Evolutionary conservation across 192 early-diverging fungal genomes (phyloP).

Genomic region (Umbelopsis vinacea): DNA sequence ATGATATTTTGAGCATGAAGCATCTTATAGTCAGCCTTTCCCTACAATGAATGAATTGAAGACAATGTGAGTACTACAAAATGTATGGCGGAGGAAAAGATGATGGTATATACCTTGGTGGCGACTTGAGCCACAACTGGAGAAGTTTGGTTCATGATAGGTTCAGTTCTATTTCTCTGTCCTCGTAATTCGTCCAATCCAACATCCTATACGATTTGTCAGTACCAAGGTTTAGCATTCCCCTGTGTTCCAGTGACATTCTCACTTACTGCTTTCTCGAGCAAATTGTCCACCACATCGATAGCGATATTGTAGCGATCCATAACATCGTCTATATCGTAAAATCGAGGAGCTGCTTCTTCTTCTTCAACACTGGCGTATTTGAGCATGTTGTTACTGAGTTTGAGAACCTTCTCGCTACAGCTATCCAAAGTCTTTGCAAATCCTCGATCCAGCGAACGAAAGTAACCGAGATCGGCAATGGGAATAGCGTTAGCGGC

Average conservation of each 20-base stretch:
- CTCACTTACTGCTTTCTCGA: slow-evolving; percentile 83
- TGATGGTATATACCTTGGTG: slow-evolving; percentile 25
- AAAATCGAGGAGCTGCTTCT: slow-evolving; percentile 34
- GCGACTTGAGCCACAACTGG: slow-evolving; percentile 52
- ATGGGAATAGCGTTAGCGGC: slow-evolving; percentile 61
- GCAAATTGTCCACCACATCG: slow-evolving; percentile 79
- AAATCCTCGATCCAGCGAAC: slow-evolving; percentile 64
- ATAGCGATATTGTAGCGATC: slow-evolving; percentile 68
- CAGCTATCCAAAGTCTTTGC: slow-evolving; percentile 41
- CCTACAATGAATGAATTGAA: slow-evolving; percentile 24
- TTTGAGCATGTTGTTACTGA: slow-evolving; percentile 36
- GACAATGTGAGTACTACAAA: not conserved
- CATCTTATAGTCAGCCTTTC: slow-evolving; percentile 54
- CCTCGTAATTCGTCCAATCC: slow-evolving; percentile 74
- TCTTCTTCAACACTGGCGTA: slow-evolving; percentile 41
- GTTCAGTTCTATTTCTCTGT: slow-evolving; percentile 41
- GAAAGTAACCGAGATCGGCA: slow-evolving; percentile 63
- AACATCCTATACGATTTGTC: slow-evolving; percentile 58
- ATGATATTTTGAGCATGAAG: slow-evolving; percentile 74
- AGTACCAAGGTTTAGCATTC: slow-evolving; percentile 13
- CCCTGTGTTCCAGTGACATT: no score
- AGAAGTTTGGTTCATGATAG: slow-evolving; percentile 45
- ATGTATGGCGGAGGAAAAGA: not conserved
- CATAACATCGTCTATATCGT: slow-evolving; percentile 67
- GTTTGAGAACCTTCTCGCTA: slow-evolving; percentile 27